phyloP scores from a whole-genome alignment of 1,139 yeast genomes.

The Geotrichum phurueaensis region DNA sequence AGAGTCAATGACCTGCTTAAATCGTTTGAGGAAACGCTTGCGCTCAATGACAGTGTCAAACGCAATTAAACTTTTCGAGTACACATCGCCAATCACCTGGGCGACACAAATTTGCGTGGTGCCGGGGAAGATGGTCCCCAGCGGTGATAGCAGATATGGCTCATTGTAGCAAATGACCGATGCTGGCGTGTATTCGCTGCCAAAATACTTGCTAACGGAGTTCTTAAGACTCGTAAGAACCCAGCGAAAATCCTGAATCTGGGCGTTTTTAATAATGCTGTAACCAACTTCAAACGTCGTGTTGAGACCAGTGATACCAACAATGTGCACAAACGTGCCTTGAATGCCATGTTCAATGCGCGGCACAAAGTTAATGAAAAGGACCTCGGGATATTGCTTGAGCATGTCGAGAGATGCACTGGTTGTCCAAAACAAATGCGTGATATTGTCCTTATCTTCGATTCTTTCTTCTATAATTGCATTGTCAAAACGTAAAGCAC shows the following conservation, averaged over 20 bases:
- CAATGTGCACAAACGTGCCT: conserved; percentile 15
- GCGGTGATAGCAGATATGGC: conserved; percentile 14
- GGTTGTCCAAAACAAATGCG: conserved; percentile 19
- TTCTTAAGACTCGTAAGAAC: conserved; percentile 13
- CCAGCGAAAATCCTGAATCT: conserved; percentile 16
- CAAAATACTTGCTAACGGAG: conserved; percentile 13
- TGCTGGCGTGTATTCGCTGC: conserved; percentile 15
- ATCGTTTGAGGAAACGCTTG: conserved; percentile 12
- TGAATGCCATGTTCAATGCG: conserved; percentile 1
- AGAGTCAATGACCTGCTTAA: conserved; percentile 17
- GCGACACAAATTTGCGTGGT: conserved; percentile 18
- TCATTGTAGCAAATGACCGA: conserved; percentile 17
- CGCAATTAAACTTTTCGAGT: conserved; percentile 2
- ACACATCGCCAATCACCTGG: conserved; percentile 17
- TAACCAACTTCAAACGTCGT: conserved; percentile 19
- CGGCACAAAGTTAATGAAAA: conserved; percentile 16
- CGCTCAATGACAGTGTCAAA: conserved; percentile 11
- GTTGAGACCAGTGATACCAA: conserved; percentile 17
- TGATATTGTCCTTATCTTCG: conserved; percentile 15
- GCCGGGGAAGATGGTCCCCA: conserved; percentile 15
- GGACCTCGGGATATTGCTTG: conserved; percentile 18
- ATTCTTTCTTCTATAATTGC: conserved; percentile 16
- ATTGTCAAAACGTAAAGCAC: conserved; percentile 18
- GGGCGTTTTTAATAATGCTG: conserved; percentile 12
- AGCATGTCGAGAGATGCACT: conserved; percentile 18